Percentiles rank a stretch among this genome's conserved stretches.
phyloP scores from a whole-genome alignment of 2,329 filamentous ascomycete genomes.

The Ilyonectria robusta region DNA sequence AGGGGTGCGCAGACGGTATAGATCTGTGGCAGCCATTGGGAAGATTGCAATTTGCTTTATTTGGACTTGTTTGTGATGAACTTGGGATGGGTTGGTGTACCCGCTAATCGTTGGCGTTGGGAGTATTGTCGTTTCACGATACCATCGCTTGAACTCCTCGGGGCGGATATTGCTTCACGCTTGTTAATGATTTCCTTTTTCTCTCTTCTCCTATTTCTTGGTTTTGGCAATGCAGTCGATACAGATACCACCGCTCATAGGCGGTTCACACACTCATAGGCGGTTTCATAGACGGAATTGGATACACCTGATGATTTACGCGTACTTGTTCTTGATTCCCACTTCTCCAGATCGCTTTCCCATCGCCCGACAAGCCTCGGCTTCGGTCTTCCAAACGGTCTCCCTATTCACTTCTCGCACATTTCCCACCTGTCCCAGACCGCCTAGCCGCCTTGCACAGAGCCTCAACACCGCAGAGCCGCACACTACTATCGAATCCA shows the following conservation, averaged over 20 bases:
- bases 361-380: background rate
- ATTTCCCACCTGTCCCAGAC: background rate
- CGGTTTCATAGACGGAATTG: slow-evolving; percentile 1
- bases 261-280: background rate
- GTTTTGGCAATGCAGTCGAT: background rate
- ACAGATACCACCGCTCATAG: background rate
- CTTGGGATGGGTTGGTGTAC: slow-evolving; percentile 5
- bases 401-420: background rate
- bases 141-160: slow-evolving; percentile 15
- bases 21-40: background rate
- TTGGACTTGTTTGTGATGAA: background rate
- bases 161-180: background rate
- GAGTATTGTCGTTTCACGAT: slow-evolving; percentile 13
- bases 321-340: background rate
- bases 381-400: background rate
- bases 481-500: background rate
- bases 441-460: background rate
- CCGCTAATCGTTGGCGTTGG: slow-evolving; percentile 19
- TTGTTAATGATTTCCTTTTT: background rate
- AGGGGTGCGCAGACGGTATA: background rate
- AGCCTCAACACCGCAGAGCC: slow-evolving; percentile 5
- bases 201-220: background rate
- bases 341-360: background rate
- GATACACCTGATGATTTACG: background rate
- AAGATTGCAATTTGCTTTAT: background rate